phyloP scores from a whole-genome alignment of 1,284 basidiomycete species.

The Amylostereum areolatum region DNA sequence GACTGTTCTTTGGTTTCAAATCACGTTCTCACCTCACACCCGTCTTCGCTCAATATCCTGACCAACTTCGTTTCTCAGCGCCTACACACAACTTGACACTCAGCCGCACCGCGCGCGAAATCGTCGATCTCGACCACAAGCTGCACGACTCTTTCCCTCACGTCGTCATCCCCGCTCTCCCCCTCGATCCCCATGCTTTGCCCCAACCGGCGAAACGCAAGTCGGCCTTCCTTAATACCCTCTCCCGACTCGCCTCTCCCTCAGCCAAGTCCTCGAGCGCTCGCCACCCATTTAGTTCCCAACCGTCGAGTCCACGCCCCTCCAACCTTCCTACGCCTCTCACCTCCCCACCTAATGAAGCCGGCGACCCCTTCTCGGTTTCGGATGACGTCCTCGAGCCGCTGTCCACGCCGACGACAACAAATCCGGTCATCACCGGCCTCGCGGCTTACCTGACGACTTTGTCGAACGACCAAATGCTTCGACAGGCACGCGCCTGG shows the following conservation, averaged over 20 bases:
- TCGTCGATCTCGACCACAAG: slow-evolving; percentile 73
- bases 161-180: slow-evolving; percentile 52
- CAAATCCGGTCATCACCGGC: slow-evolving; percentile 52
- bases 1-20: too few relatives aligned
- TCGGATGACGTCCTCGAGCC: slow-evolving; percentile 9
- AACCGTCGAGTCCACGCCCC: slow-evolving; percentile 23
- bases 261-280: slow-evolving; percentile 33
- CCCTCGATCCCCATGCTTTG: slow-evolving; percentile 47
- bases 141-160: slow-evolving; percentile 52
- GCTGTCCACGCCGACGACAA: slow-evolving; percentile 11
- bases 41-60: slow-evolving; percentile 8
- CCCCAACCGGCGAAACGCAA: slow-evolving; percentile 64
- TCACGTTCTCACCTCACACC: too few relatives aligned
- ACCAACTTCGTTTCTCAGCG: slow-evolving; percentile 41
- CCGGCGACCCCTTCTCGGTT: slow-evolving; percentile 49
- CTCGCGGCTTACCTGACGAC: slow-evolving; percentile 77
- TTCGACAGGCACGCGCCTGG: slow-evolving; percentile 70
- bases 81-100: slow-evolving; percentile 86
- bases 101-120: slow-evolving; percentile 68
- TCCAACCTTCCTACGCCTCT: slow-evolving; percentile 38
- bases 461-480: slow-evolving; percentile 57
- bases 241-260: slow-evolving; percentile 71
- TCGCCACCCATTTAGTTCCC: slow-evolving; percentile 30
- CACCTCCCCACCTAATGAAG: slow-evolving; percentile 49
- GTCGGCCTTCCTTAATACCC: slow-evolving; percentile 75